Evolutionary conservation across 352 stramenopile genomes (phyloP), one percentile per base, ranked within the genome.

Genomic region (Plasmopara muralis): DNA sequence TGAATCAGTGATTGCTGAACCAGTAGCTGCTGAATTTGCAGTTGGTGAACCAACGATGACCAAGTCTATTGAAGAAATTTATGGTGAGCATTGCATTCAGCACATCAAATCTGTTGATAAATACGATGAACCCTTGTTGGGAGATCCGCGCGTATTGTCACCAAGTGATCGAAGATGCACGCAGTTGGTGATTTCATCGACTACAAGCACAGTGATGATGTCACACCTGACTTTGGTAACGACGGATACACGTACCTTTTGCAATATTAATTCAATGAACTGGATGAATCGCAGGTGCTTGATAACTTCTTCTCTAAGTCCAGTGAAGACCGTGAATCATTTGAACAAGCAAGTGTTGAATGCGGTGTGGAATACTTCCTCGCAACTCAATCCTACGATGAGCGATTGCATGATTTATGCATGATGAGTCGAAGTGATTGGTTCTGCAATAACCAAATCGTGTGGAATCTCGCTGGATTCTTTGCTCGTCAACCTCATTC

Each of bases 401-500:
- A 43, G 31, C 31, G 31, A 35, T 35, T 34, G 20, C 31, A 47
- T 47, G 5, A 16, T 12, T 47, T 34, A 35, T 47, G 41, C 12
- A 47, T 47, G 41, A 35, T 47, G 41, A 47, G 34, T 47, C 20
- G 10, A 33, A 35, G n/a, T 35, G 20, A 20, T 34, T 31, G 41
- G 18, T 47, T 34, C 25, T 34, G 16, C 41, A 47, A 47, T 10
- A 47, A 47, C 41, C 41, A 47, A 47, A 47, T 34, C 41, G 8
- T 47, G 41, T 47, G 18, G 7, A 47, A 47, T 34, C 20, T 47
- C 29, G 18, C 14, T 13, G 25, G 25, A 28, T 28, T 43, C 41
- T 47, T 47, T 47, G 41, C 41, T 47, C 41, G 41, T 33, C 18
- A 47, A 47, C 41, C 18, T 47, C 41, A 34, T 47, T 47, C 41